phyloP scores from a whole-genome alignment of 2,329 filamentous ascomycete genomes.

The Microsporum ferrugineum region DNA sequence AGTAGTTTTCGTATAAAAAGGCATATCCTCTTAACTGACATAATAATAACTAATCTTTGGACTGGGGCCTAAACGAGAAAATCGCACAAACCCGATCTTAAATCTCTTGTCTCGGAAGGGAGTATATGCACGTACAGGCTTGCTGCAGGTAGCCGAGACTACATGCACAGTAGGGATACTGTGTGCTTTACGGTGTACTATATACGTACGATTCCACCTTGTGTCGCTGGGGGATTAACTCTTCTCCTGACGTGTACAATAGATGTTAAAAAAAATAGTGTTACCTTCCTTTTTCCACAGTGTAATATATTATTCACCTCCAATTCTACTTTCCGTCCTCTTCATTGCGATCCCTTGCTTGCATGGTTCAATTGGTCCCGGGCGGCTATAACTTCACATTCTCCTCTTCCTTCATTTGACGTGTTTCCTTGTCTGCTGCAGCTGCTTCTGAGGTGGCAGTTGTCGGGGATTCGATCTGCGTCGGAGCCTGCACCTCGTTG shows the following conservation, averaged over 20 bases:
- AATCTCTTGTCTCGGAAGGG: neutral
- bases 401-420: neutral
- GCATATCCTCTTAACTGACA: neutral
- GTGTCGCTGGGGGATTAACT: neutral
- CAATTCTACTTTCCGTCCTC: neutral
- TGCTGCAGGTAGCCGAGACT: slow-evolving; percentile 2
- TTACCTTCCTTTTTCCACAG: neutral
- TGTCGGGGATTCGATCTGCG: neutral
- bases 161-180: neutral
- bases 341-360: neutral
- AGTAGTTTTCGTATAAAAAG: neutral
- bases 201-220: neutral
- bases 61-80: neutral
- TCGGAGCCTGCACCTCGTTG: neutral
- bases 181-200: neutral
- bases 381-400: neutral
- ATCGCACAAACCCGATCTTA: neutral
- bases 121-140: neutral
- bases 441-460: slow-evolving; percentile 1
- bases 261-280: neutral
- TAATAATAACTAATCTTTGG: neutral
- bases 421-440: neutral
- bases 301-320: neutral
- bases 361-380: neutral
- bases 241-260: neutral